Evolutionary conservation across 1,139 yeast species (phyloP).

Genomic region (Waltiozyma sp.): DNA sequence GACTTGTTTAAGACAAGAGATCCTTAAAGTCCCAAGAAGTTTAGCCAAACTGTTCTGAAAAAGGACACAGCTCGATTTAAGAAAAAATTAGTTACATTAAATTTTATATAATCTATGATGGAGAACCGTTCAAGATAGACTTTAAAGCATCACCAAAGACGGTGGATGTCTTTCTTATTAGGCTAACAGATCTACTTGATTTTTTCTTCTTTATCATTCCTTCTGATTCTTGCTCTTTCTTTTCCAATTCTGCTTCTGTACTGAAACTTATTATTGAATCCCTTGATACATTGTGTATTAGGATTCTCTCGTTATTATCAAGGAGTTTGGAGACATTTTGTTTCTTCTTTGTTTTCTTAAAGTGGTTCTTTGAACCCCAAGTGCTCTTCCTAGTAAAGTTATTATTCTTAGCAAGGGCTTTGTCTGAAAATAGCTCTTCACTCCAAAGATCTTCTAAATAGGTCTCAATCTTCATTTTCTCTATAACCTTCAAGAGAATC

Average conservation of each 20-base stretch:
- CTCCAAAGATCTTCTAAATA: constrained; percentile 17
- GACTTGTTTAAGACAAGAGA: no score
- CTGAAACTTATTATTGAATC: no score
- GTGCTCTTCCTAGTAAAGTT: background rate
- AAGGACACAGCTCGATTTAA: no score
- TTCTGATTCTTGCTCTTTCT: no score
- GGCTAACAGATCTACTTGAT: background rate
- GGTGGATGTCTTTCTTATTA: constrained; percentile 14
- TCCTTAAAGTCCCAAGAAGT: no score
- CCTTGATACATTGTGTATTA: no score
- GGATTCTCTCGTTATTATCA: no score
- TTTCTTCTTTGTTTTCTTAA: background rate
- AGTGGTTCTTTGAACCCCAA: background rate
- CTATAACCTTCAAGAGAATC: constrained; percentile 5
- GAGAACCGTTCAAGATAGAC: constrained; percentile 6
- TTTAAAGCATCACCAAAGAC: constrained; percentile 14
- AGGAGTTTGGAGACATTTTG: no score
- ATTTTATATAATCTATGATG: no score
- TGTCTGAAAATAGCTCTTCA: constrained; percentile 11
- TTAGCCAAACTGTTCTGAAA: no score
- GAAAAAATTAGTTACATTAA: no score
- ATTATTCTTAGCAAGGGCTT: constrained; percentile 1
- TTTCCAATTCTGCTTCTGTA: no score
- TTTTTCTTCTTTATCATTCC: background rate
- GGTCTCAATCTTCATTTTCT: constrained; percentile 9